Evolutionary conservation across 1,284 basidiomycete species (phyloP).

Genomic region (Waitea zeae): DNA sequence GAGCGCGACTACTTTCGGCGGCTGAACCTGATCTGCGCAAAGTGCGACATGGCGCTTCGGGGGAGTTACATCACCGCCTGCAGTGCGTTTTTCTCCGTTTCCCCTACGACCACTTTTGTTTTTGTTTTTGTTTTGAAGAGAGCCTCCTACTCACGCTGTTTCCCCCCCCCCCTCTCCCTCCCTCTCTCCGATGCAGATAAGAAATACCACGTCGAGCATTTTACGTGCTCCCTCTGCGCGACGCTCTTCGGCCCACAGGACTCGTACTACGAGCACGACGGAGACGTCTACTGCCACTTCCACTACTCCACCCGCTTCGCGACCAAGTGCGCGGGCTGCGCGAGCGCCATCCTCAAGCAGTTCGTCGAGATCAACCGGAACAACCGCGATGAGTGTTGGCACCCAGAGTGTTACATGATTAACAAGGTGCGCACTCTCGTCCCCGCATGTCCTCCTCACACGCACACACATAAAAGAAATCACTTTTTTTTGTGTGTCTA

Average conservation of each 20-base stretch:
- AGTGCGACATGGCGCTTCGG: constrained; percentile 85
- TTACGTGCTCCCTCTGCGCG: constrained; percentile 94
- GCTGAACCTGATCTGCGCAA: constrained; percentile 90
- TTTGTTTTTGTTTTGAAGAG: constrained; percentile 7
- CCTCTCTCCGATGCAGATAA: constrained; percentile 54
- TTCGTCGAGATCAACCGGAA: constrained; percentile 99
- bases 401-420: constrained; percentile 99
- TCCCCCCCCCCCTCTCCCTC: constrained; percentile 6
- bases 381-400: constrained; percentile 97
- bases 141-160: constrained; percentile 7
- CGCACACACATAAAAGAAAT: too few relatives aligned
- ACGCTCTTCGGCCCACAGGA: constrained; percentile 96
- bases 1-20: constrained; percentile 97
- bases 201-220: constrained; percentile 99
- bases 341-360: constrained; percentile 97
- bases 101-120: not conserved
- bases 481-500: constrained; percentile 3
- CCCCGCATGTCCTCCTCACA: too few relatives aligned
- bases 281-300: constrained; percentile 92
- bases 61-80: constrained; percentile 99
- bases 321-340: constrained; percentile 95
- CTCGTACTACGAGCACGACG: constrained; percentile 97
- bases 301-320: constrained; percentile 98
- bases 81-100: constrained; percentile 44
- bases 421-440: constrained; percentile 63